Evolutionary conservation across 768 basidiomycete genomes (phyloP).

Genomic region (Pleurotus ostreatus): DNA sequence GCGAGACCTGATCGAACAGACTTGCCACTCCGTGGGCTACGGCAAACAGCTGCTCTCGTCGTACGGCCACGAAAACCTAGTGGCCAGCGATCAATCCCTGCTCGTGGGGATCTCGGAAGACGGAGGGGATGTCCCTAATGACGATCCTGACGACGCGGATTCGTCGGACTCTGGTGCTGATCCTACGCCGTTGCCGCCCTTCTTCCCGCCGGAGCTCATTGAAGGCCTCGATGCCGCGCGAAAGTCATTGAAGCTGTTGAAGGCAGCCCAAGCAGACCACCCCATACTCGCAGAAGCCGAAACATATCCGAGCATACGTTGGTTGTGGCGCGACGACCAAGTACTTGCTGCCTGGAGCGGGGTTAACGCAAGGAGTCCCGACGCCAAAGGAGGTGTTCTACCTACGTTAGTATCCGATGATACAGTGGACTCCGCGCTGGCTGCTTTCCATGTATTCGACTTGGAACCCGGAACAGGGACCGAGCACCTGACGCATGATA

Average conservation of each 20-base stretch:
- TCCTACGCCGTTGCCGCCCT: conserved; percentile 53
- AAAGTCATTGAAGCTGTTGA: conserved; percentile 64
- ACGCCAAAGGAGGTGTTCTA: background rate
- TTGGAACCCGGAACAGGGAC: conserved; percentile 51
- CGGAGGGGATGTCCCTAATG: conserved; percentile 30
- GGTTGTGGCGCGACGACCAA: conserved; percentile 63
- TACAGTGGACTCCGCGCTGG: conserved; percentile 28
- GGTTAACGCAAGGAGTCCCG: background rate
- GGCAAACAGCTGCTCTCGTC: conserved; percentile 22
- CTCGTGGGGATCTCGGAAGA: conserved; percentile 35
- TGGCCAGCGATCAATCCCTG: conserved; percentile 23
- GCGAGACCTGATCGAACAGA: conserved; percentile 52
- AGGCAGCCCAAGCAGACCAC: conserved; percentile 62
- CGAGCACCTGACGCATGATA: conserved; percentile 20
- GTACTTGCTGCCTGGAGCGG: conserved; percentile 45
- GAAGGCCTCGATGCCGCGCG: conserved; percentile 59
- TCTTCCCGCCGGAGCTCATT: conserved; percentile 51
- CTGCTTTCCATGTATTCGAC: conserved; percentile 56
- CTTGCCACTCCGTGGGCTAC: conserved; percentile 61
- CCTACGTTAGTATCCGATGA: conserved; percentile 12
- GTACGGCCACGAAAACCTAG: background rate
- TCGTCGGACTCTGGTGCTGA: conserved; percentile 19
- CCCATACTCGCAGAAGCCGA: conserved; percentile 37
- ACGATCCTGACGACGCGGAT: conserved; percentile 27
- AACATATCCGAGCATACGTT: conserved; percentile 31